Evolutionary conservation across 306 rosid species (phyloP).

Genomic region (Citrullus mucosospermus): DNA sequence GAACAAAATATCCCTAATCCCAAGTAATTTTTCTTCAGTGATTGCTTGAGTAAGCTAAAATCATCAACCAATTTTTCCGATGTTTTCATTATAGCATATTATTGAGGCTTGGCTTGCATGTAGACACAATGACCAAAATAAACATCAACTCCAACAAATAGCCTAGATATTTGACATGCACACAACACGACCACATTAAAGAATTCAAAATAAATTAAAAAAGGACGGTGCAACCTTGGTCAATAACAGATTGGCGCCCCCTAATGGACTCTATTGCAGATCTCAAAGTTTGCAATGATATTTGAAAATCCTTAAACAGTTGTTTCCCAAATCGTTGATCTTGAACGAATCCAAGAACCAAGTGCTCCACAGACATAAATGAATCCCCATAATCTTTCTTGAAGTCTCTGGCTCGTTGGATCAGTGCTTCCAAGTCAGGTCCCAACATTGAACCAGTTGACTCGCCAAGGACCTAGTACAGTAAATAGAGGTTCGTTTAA

Average conservation of each 20-base stretch:
- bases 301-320: slow-evolving; percentile 70
- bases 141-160: background rate
- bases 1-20: background rate
- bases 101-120: background rate
- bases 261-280: slow-evolving; percentile 77
- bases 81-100: background rate
- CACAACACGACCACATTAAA: background rate
- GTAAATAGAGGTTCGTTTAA: slow-evolving; percentile 6
- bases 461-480: slow-evolving; percentile 67
- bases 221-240: slow-evolving; percentile 51
- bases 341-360: slow-evolving; percentile 76
- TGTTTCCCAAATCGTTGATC: slow-evolving; percentile 86
- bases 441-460: slow-evolving; percentile 78
- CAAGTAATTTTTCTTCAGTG: background rate
- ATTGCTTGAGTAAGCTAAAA: background rate
- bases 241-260: slow-evolving; percentile 91
- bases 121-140: background rate
- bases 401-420: slow-evolving; percentile 78
- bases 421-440: slow-evolving; percentile 87
- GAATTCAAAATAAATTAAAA: background rate
- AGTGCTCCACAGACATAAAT: slow-evolving; percentile 89
- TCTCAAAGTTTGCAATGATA: slow-evolving; percentile 50
- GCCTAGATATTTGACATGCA: background rate
- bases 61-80: background rate
- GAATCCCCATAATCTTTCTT: slow-evolving; percentile 92